Evolutionary conservation across 495 filamentous ascomycete species (phyloP).

Genomic region (Patellaria atrata): DNA sequence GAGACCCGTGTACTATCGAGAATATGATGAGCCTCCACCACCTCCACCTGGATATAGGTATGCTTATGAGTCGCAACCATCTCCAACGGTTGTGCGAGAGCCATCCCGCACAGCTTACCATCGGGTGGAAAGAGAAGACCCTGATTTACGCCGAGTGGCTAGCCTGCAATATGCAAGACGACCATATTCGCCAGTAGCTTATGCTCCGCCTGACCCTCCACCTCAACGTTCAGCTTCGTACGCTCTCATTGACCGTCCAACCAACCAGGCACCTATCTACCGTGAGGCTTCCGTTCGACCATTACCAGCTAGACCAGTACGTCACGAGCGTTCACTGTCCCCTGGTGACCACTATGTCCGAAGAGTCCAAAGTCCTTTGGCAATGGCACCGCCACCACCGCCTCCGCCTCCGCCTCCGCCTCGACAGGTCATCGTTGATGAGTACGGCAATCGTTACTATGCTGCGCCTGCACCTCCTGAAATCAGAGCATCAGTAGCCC

Average conservation of each 20-base stretch:
- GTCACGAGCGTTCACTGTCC: constrained; percentile 42
- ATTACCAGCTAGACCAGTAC: constrained; percentile 30
- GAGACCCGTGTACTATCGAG: constrained; percentile 15
- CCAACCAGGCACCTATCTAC: constrained; percentile 38
- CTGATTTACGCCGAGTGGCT: constrained; percentile 45
- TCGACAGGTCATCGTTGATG: constrained; percentile 24
- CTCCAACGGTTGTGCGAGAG: constrained; percentile 28
- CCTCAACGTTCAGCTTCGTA: constrained; percentile 45
- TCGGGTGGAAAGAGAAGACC: constrained; percentile 36
- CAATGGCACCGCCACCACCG: too few species aligned
- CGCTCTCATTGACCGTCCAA: constrained; percentile 38
- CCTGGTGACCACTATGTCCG: constrained; percentile 26
- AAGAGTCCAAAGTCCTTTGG: constrained; percentile 13
- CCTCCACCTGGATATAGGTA: constrained; percentile 11
- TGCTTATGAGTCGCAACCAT: constrained; percentile 26
- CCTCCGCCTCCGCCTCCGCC: too few species aligned
- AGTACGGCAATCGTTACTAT: constrained; percentile 26
- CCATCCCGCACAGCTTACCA: constrained; percentile 31
- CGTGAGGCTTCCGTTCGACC: constrained; percentile 35
- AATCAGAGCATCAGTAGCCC: constrained; percentile 21
- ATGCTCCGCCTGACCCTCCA: constrained; percentile 6
- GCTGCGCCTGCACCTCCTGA: constrained; percentile 15
- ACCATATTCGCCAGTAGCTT: constrained; percentile 25
- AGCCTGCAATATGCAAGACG: constrained; percentile 33
- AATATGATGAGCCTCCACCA: constrained; percentile 17